phyloP scores from a whole-genome alignment of 192 early-diverging fungal genomes.

The Rhizophagus clarus region DNA sequence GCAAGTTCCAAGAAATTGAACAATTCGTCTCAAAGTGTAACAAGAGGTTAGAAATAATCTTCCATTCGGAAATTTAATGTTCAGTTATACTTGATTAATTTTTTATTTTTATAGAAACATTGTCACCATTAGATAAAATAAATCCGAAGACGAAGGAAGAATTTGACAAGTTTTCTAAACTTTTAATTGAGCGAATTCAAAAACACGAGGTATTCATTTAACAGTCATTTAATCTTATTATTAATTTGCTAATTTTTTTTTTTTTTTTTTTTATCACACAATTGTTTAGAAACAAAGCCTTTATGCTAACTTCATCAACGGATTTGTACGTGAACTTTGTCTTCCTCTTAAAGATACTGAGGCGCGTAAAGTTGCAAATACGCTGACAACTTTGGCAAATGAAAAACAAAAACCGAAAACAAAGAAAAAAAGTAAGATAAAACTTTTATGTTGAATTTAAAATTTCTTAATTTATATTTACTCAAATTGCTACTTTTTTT shows the following conservation, averaged over 20 bases:
- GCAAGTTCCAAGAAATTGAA: too few species aligned
- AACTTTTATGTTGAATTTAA: neutral
- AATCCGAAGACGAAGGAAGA: slow-evolving; percentile 70
- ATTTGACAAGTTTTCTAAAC: slow-evolving; percentile 63
- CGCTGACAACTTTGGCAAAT: slow-evolving; percentile 68
- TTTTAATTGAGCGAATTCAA: slow-evolving; percentile 62
- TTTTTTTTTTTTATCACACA: too few species aligned
- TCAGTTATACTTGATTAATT: neutral
- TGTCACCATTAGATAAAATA: slow-evolving; percentile 40
- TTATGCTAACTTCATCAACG: slow-evolving; percentile 65
- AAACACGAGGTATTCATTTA: slow-evolving; percentile 48
- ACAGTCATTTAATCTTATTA: neutral
- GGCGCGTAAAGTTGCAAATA: slow-evolving; percentile 61
- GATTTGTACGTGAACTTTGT: slow-evolving; percentile 65
- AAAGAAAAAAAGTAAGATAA: slow-evolving; percentile 61
- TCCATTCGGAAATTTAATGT: neutral
- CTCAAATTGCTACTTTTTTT: neutral
- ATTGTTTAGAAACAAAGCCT: slow-evolving; percentile 44
- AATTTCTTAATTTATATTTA: neutral
- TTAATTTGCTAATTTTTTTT: too few species aligned
- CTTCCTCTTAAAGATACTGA: slow-evolving; percentile 64
- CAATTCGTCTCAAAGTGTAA: neutral
- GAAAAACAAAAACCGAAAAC: slow-evolving; percentile 76
- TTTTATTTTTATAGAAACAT: slow-evolving; percentile 27
- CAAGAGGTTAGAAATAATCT: neutral